These are phyloP conservation scores for Melaleuca quinquenervia DNA, from an alignment of 345 rosid genomes.

Conservation along the genomic window DNA sequence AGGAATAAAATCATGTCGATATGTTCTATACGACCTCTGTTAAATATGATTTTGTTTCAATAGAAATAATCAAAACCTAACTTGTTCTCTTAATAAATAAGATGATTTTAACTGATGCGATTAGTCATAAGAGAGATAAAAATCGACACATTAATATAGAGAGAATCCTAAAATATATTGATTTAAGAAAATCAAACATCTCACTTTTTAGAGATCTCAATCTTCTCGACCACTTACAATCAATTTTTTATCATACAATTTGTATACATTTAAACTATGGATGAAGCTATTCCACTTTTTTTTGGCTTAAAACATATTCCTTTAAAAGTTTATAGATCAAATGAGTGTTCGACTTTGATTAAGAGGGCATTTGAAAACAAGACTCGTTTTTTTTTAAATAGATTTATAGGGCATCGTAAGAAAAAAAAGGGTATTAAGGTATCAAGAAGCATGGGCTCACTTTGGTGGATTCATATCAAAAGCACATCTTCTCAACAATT, in stretches of 20 bases:
- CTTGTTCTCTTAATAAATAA: background rate
- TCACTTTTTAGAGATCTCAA: background rate
- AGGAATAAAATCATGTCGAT: background rate
- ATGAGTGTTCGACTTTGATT: background rate
- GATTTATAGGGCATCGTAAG: rapidly evolving
- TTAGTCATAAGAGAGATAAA: background rate
- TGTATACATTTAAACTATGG: background rate
- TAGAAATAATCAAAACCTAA: background rate
- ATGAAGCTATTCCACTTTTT: background rate
- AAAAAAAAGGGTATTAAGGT: background rate
- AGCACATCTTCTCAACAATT: background rate
- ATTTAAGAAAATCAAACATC: background rate
- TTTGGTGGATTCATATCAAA: background rate
- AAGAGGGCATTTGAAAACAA: background rate
- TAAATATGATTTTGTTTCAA: background rate
- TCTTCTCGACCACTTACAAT: background rate
- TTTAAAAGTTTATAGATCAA: background rate
- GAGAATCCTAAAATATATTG: background rate
- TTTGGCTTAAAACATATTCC: background rate
- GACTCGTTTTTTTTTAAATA: background rate
- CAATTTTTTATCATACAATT: background rate
- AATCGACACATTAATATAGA: background rate
- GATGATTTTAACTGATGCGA: background rate
- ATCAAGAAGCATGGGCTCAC: background rate
- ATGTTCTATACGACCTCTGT: background rate